Conservation (phyloP, 345 rosid species). For the Cardamine resedifolia region DNA sequence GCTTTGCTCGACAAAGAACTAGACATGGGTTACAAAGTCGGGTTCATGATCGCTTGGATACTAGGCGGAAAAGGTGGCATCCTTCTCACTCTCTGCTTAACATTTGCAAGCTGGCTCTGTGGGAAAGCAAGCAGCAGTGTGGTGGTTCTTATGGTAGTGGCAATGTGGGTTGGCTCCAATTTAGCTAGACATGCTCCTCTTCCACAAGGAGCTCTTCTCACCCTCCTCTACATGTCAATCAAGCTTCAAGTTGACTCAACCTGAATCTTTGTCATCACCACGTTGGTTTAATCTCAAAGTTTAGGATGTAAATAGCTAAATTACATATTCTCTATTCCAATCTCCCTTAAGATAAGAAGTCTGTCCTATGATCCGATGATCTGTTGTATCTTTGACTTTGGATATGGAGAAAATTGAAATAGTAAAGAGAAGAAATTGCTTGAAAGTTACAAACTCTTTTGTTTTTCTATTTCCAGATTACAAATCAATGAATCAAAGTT, state of each 20-base stretch:
- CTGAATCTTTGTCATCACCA: constrained; percentile 16
- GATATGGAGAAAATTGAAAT: neutral
- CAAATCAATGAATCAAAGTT: constrained; percentile 25
- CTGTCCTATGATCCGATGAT: neutral
- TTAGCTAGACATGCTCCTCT: constrained; percentile 78
- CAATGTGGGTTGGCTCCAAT: constrained; percentile 78
- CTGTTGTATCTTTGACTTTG: neutral
- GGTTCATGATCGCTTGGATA: constrained; percentile 74
- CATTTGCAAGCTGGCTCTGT: constrained; percentile 79
- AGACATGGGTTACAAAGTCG: constrained; percentile 81
- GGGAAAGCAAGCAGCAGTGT: constrained; percentile 89
- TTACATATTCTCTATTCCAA: neutral
- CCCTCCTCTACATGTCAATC: constrained; percentile 82
- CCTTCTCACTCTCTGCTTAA: constrained; percentile 65
- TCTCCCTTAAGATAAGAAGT: neutral
- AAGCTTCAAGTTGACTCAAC: constrained; percentile 72
- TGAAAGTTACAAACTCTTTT: neutral
- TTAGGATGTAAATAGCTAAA: constrained; percentile 31
- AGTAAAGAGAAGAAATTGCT: neutral
- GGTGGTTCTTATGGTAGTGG: constrained; percentile 59
- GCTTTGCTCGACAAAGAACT: constrained; percentile 69
- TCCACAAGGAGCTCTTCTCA: constrained; percentile 83
- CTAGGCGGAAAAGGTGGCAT: constrained; percentile 78
- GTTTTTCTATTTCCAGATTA: neutral
- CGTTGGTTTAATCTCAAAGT: constrained; percentile 1